phyloP scores from a whole-genome alignment of 1,284 basidiomycete genomes.

The Ustilago loliicola region DNA sequence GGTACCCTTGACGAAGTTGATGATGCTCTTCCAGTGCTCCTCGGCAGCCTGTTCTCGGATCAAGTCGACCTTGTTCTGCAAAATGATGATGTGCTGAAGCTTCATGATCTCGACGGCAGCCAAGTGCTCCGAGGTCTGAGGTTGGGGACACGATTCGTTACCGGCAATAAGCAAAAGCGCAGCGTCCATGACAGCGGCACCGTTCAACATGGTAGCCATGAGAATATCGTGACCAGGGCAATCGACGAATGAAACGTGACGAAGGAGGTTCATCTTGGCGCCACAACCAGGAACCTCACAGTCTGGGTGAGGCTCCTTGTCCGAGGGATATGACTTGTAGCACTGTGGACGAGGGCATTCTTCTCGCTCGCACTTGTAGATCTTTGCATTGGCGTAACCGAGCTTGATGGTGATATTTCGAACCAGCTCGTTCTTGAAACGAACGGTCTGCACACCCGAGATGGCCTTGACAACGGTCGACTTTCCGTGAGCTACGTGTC shows the following conservation, averaged over 20 bases:
- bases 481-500: conserved; percentile 83
- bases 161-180: conserved; percentile 93
- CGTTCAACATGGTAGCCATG: conserved; percentile 99
- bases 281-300: conserved; percentile 95
- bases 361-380: conserved; percentile 96
- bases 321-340: conserved; percentile 91
- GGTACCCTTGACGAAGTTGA: conserved; percentile 75
- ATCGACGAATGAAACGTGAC: conserved; percentile 89
- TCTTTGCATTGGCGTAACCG: conserved; percentile 98
- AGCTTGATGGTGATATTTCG: conserved; percentile 99
- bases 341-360: conserved; percentile 92
- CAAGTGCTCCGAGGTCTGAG: conserved; percentile 97
- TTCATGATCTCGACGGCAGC: conserved; percentile 99
- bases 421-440: conserved; percentile 92
- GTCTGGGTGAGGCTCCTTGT: conserved; percentile 91
- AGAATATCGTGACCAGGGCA: conserved; percentile 75
- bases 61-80: conserved; percentile 76
- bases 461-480: conserved; percentile 99
- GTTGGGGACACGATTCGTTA: conserved; percentile 98
- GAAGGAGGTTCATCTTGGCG: conserved; percentile 87
- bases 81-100: conserved; percentile 95
- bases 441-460: conserved; percentile 97
- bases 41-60: conserved; percentile 69
- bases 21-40: conserved; percentile 69
- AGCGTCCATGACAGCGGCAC: conserved; percentile 98